Conservation (phyloP, 768 basidiomycete species). For the Tricholoma bakamatsutake region DNA sequence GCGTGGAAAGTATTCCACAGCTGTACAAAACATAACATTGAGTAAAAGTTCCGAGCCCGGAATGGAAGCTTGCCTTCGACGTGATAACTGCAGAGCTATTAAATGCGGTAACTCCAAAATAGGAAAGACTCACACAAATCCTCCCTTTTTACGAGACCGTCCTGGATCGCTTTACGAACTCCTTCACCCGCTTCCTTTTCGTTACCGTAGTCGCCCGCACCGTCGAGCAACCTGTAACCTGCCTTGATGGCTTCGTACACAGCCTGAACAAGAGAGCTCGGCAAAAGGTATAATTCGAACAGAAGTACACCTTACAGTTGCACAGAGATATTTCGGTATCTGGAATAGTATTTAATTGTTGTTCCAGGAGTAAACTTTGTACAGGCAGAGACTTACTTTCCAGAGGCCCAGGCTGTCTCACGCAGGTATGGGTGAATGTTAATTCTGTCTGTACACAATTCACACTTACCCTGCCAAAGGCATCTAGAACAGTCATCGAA, state of each 20-base stretch:
- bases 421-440: constrained; percentile 6
- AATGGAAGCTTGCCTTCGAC: constrained; percentile 51
- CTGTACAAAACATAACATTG: constrained; percentile 23
- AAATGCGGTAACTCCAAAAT: constrained; percentile 1
- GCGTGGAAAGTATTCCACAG: constrained; percentile 91
- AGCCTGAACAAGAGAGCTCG: constrained; percentile 34
- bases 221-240: constrained; percentile 84
- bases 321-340: constrained; percentile 56
- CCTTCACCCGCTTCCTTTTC: constrained; percentile 84
- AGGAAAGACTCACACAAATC: constrained; percentile 61
- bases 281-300: neutral
- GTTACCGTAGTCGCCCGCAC: constrained; percentile 85
- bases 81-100: constrained; percentile 55
- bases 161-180: constrained; percentile 67
- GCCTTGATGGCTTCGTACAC: constrained; percentile 84
- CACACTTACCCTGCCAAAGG: constrained; percentile 58
- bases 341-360: constrained; percentile 40
- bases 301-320: constrained; percentile 37
- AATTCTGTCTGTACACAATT: neutral
- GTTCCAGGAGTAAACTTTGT: constrained; percentile 23
- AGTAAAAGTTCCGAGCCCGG: neutral
- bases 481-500: constrained; percentile 39
- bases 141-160: constrained; percentile 82
- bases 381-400: constrained; percentile 40
- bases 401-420: constrained; percentile 57